These are phyloP conservation scores for Pogostemon cablin DNA, from an alignment of 257 asterid genomes.

Conservation along the genomic window DNA sequence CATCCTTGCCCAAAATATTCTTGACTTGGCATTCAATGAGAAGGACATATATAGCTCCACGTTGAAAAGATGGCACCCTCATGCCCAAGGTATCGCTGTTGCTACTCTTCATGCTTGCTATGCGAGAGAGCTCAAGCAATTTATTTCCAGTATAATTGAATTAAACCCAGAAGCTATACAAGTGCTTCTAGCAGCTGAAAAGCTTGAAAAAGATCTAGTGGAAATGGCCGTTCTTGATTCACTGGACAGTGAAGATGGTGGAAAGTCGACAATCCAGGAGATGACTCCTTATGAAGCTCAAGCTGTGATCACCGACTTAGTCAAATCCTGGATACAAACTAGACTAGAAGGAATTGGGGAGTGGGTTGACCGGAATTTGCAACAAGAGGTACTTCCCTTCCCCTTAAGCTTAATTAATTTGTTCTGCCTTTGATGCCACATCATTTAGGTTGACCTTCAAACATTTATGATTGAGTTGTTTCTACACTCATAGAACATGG, in stretches of 20 bases:
- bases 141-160: slow-evolving; percentile 67
- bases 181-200: slow-evolving; percentile 86
- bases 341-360: slow-evolving; percentile 77
- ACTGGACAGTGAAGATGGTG: slow-evolving; percentile 95
- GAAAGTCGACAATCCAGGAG: slow-evolving; percentile 89
- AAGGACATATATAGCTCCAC: slow-evolving; percentile 88
- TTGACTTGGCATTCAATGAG: slow-evolving; percentile 85
- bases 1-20: slow-evolving; percentile 71
- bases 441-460: slow-evolving; percentile 19
- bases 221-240: slow-evolving; percentile 93
- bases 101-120: slow-evolving; percentile 88
- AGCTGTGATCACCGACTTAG: slow-evolving; percentile 69
- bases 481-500: slow-evolving; percentile 10
- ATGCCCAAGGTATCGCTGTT: slow-evolving; percentile 88
- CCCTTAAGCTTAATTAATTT: slow-evolving; percentile 10
- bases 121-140: slow-evolving; percentile 71
- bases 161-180: slow-evolving; percentile 90
- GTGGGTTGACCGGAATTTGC: slow-evolving; percentile 85
- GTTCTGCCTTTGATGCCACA: slow-evolving; percentile 1
- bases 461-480: neutral
- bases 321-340: slow-evolving; percentile 76
- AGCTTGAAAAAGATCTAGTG: slow-evolving; percentile 85
- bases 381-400: slow-evolving; percentile 68
- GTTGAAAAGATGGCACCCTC: slow-evolving; percentile 82
- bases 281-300: slow-evolving; percentile 94